phyloP scores from a whole-genome alignment of 2,329 filamentous ascomycete species.

The Phoma herbarum region DNA sequence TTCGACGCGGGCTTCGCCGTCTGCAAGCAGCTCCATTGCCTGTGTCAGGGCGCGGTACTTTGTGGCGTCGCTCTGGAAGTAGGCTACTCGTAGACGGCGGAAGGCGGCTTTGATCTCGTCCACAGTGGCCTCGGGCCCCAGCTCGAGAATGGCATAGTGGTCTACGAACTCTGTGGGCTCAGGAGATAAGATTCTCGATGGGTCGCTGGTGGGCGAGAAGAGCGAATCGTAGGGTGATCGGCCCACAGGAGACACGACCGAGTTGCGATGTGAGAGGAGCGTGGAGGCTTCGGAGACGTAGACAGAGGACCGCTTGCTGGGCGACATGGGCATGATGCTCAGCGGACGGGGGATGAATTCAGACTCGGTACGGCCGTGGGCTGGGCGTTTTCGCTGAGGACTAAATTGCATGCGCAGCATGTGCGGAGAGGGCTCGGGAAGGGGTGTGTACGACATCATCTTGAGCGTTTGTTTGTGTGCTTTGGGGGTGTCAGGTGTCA shows the following conservation, averaged over 20 bases:
- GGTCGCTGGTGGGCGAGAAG: slow-evolving; percentile 27
- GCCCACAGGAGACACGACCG: slow-evolving; percentile 29
- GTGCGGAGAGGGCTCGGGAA: slow-evolving; percentile 27
- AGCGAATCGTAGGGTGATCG: slow-evolving; percentile 24
- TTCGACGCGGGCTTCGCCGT: slow-evolving; percentile 36
- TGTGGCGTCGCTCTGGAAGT: slow-evolving; percentile 38
- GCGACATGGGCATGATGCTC: slow-evolving; percentile 29
- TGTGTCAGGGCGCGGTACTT: slow-evolving; percentile 45
- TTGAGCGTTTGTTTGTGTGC: slow-evolving; percentile 16
- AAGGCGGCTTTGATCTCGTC: slow-evolving; percentile 44
- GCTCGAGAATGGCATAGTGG: slow-evolving; percentile 43
- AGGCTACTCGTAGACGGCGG: slow-evolving; percentile 39
- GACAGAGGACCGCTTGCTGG: slow-evolving; percentile 36
- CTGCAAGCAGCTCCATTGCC: slow-evolving; percentile 43
- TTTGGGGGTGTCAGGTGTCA: slow-evolving; percentile 9
- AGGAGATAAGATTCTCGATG: slow-evolving; percentile 9
- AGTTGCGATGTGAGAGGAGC: slow-evolving; percentile 32
- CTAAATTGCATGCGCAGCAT: slow-evolving; percentile 32
- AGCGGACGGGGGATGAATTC: slow-evolving; percentile 36
- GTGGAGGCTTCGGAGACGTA: slow-evolving; percentile 40
- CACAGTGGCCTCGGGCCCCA: slow-evolving; percentile 35
- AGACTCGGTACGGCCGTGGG: slow-evolving; percentile 36
- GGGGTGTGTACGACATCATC: slow-evolving; percentile 33
- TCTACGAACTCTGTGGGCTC: slow-evolving; percentile 34
- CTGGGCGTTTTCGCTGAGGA: slow-evolving; percentile 30